Conservation (phyloP, 768 basidiomycete species). For the Lactifluus hygrophoroides region DNA sequence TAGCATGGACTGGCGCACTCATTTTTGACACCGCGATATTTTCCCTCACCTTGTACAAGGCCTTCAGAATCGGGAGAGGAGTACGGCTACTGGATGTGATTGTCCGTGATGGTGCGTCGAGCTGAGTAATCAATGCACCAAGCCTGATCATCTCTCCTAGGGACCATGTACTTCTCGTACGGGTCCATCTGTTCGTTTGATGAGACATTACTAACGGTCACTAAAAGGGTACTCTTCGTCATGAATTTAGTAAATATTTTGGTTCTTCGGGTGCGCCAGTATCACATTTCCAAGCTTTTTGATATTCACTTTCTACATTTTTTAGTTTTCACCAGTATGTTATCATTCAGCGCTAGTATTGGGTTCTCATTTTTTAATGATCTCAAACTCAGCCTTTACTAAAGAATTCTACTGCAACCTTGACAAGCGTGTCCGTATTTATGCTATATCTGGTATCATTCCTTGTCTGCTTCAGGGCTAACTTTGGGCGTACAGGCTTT, state of each 20-base stretch:
- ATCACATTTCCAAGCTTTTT: not conserved
- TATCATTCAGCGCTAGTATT: no score
- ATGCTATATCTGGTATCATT: not conserved
- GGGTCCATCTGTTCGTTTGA: not conserved
- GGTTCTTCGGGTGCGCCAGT: not conserved
- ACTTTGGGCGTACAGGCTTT: not conserved
- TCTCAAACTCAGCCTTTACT: not conserved
- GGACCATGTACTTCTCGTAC: constrained; percentile 14
- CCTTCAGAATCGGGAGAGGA: constrained; percentile 1
- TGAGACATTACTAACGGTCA: not conserved
- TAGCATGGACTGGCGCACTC: constrained; percentile 3
- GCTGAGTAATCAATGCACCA: not conserved
- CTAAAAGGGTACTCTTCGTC: not conserved
- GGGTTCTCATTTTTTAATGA: not conserved
- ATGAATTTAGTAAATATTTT: constrained; percentile 9
- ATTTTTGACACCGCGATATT: constrained; percentile 7
- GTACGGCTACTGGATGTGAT: constrained; percentile 7
- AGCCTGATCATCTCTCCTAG: not conserved
- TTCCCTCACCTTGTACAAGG: constrained; percentile 9
- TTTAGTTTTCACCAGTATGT: constrained; percentile 7
- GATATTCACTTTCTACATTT: not conserved
- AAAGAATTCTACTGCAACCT: not conserved
- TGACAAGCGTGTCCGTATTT: constrained; percentile 11
- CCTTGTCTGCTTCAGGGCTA: not conserved
- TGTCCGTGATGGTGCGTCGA: constrained; percentile 8